These are phyloP conservation scores for Aspergillus neoniger DNA, from an alignment of 2,329 filamentous ascomycete species.

Conservation along the genomic window DNA sequence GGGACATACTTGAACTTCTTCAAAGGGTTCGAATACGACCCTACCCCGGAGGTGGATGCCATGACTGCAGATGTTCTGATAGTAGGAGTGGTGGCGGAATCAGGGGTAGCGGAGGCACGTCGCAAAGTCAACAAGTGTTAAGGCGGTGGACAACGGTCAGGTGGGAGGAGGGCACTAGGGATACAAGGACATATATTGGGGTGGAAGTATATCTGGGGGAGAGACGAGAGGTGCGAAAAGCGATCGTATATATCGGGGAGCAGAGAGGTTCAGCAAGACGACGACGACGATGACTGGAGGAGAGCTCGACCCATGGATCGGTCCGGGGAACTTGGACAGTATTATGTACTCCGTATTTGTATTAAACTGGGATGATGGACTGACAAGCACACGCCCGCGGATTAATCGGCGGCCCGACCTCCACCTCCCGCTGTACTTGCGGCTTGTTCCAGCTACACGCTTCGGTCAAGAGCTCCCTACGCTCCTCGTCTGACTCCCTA, in stretches of 20 bases:
- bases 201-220: neutral
- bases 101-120: constrained; percentile 32
- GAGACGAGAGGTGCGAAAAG: constrained; percentile 2
- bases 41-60: constrained; percentile 71
- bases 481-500: constrained; percentile 14
- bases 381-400: constrained; percentile 19
- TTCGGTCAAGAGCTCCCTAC: constrained; percentile 19
- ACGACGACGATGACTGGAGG: neutral
- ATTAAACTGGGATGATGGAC: constrained; percentile 10
- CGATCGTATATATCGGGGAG: constrained; percentile 5
- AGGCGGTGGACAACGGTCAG: constrained; percentile 11
- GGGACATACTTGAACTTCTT: constrained; percentile 96
- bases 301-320: constrained; percentile 27
- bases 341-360: neutral
- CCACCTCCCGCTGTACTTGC: constrained; percentile 15
- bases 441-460: constrained; percentile 14
- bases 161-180: constrained; percentile 9
- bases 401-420: constrained; percentile 35
- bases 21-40: constrained; percentile 96
- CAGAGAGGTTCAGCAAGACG: constrained; percentile 13
- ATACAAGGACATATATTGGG: constrained; percentile 5
- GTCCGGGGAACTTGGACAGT: constrained; percentile 27
- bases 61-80: constrained; percentile 56
- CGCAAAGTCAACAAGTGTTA: constrained; percentile 11
- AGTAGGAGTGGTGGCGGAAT: constrained; percentile 27